Percentiles rank a stretch among this genome's conserved stretches.
Evolutionary conservation across 805 yeast genomes (phyloP).

Genomic region (Yarrowia bubula): DNA sequence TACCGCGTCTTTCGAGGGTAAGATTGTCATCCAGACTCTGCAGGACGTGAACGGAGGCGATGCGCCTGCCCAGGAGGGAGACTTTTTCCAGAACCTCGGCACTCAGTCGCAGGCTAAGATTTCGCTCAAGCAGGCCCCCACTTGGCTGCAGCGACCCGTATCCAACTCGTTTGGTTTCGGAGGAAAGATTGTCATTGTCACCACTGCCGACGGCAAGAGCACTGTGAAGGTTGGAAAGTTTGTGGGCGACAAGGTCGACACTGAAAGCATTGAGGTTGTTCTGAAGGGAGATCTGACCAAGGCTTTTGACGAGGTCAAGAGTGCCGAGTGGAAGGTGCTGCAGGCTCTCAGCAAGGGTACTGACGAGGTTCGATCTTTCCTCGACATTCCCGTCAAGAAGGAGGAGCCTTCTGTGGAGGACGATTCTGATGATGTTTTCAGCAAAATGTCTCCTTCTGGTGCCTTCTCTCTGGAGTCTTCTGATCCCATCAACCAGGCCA

Average conservation of each 20-base stretch:
- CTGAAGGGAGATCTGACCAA: constrained; percentile 53
- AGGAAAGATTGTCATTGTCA: constrained; percentile 70
- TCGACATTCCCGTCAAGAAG: constrained; percentile 25
- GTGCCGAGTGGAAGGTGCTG: constrained; percentile 26
- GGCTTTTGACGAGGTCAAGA: constrained; percentile 19
- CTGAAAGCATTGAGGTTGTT: constrained; percentile 51
- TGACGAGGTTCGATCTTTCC: constrained; percentile 14
- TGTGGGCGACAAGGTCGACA: constrained; percentile 40
- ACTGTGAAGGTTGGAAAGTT: constrained; percentile 47
- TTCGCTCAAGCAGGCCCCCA: constrained; percentile 82
- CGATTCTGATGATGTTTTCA: constrained; percentile 38
- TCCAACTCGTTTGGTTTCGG: constrained; percentile 90
- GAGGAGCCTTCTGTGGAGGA: constrained; percentile 29
- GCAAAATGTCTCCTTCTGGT: constrained; percentile 37
- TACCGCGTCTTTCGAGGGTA: constrained; percentile 71
- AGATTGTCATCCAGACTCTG: constrained; percentile 73
- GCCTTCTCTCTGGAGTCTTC: constrained; percentile 36
- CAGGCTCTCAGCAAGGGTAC: constrained; percentile 19
- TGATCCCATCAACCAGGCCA: constrained; percentile 44
- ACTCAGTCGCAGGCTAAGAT: constrained; percentile 42
- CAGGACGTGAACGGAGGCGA: constrained; percentile 61
- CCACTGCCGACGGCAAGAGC: constrained; percentile 44
- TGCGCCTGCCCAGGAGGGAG: constrained; percentile 56
- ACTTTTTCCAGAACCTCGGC: constrained; percentile 77
- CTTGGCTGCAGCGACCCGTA: constrained; percentile 75